A percentile compares a stretch with the other conserved stretches of the same genome.
These are phyloP conservation scores for Clarireedia homoeocarpa DNA, from an alignment of 2,329 filamentous ascomycete genomes.

Conservation along the genomic window DNA sequence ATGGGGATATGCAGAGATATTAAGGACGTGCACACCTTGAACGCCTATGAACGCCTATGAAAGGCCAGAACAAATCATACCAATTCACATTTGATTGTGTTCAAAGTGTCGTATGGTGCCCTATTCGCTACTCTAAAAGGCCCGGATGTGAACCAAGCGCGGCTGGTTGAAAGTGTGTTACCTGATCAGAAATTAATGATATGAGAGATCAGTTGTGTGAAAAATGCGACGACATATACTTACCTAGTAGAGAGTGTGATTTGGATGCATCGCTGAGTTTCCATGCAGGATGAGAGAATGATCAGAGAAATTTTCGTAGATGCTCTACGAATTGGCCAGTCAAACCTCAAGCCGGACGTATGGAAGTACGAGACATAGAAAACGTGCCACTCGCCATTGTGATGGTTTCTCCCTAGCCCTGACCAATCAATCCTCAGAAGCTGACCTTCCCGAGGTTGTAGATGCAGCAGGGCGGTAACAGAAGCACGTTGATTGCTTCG, in stretches of 20 bases:
- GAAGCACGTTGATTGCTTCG: conserved; percentile 9
- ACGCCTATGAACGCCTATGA: neutral
- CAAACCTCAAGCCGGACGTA: neutral
- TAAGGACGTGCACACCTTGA: neutral
- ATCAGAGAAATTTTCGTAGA: conserved; percentile 4
- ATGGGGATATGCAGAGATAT: conserved; percentile 1
- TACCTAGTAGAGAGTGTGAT: neutral
- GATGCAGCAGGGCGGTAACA: conserved; percentile 4
- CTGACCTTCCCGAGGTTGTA: conserved; percentile 2
- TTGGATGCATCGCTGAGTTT: neutral
- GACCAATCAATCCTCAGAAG: conserved; percentile 1
- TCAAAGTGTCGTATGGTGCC: neutral
- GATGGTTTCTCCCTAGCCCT: neutral
- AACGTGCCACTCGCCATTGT: conserved; percentile 4
- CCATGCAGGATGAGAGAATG: neutral
- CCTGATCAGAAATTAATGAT: neutral
- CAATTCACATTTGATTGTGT: neutral
- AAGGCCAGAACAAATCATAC: neutral
- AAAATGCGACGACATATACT: neutral
- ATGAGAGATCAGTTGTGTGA: neutral
- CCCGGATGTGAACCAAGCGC: neutral
- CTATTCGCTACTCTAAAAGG: too few species aligned
- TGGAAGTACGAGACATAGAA: conserved; percentile 1
- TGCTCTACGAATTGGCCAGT: conserved; percentile 6
- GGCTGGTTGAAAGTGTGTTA: neutral